Percentiles rank a stretch among this genome's conserved stretches.
These are phyloP conservation scores for Diutina scorzettiae DNA, from an alignment of 1,139 yeast genomes.

Conservation along the genomic window DNA sequence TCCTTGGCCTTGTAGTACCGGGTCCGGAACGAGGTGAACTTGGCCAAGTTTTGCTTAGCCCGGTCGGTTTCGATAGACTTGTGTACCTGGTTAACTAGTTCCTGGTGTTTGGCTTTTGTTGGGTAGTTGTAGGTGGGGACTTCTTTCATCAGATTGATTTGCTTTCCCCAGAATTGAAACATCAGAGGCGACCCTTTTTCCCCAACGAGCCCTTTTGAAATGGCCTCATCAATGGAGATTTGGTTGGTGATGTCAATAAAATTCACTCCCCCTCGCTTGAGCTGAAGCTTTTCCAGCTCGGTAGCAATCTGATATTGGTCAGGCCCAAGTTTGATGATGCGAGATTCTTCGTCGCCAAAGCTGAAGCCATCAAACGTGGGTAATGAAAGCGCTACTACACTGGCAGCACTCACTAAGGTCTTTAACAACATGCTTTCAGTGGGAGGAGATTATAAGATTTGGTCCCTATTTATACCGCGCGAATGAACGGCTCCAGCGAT, in stretches of 20 bases:
- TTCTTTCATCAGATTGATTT: conserved; percentile 16
- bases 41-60: conserved; percentile 43
- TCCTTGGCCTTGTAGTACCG: conserved; percentile 65
- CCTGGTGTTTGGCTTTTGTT: conserved; percentile 19
- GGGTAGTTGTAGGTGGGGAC: conserved; percentile 48
- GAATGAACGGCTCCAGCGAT: too few relatives aligned
- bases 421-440: too few relatives aligned
- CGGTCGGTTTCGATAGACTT: conserved; percentile 29
- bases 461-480: too few relatives aligned
- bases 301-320: conserved; percentile 28
- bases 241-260: conserved; percentile 64
- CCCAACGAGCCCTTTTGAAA: conserved; percentile 18
- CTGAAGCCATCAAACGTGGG: background rate
- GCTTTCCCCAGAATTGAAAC: conserved; percentile 20
- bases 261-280: conserved; percentile 40
- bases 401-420: too few relatives aligned
- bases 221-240: conserved; percentile 23
- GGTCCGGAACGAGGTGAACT: conserved; percentile 63
- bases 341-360: conserved; percentile 5
- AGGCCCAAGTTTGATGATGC: conserved; percentile 30
- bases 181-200: conserved; percentile 9
- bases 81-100: conserved; percentile 30
- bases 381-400: too few relatives aligned
- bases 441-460: too few relatives aligned
- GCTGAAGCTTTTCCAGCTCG: conserved; percentile 44